Evolutionary conservation across 371 early-diverging fungal genomes (phyloP).

Genomic region (Rhizomucor miehei): DNA sequence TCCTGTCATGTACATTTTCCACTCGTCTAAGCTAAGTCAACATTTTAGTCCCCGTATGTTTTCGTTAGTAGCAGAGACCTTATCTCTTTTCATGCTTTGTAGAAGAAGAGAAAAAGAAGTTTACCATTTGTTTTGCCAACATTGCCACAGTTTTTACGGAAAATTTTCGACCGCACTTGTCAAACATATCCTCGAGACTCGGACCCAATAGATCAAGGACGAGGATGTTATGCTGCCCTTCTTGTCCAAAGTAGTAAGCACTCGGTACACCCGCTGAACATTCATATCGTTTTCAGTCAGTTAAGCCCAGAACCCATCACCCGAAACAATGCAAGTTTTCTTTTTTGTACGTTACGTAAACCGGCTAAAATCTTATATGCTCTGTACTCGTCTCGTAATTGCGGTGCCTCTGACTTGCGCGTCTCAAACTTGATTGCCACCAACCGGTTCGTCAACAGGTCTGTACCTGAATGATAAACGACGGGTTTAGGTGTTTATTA

Average conservation of each 20-base stretch:
- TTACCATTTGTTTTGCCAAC: slow-evolving; percentile 96
- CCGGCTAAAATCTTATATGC: slow-evolving; percentile 75
- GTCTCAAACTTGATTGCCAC: slow-evolving; percentile 90
- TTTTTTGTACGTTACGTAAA: slow-evolving; percentile 58
- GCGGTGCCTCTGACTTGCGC: slow-evolving; percentile 86
- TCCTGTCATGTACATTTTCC: slow-evolving; percentile 93
- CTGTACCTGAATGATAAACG: slow-evolving; percentile 36
- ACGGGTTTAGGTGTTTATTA: neutral
- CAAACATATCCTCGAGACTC: slow-evolving; percentile 97
- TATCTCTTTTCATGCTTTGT: neutral
- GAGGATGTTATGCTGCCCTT: slow-evolving; percentile 94
- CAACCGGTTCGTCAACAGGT: slow-evolving; percentile 67
- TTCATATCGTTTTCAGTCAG: slow-evolving; percentile 78
- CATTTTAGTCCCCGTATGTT: neutral
- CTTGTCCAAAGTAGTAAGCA: slow-evolving; percentile 95
- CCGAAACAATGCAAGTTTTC: slow-evolving; percentile 80
- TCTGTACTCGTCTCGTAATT: slow-evolving; percentile 84
- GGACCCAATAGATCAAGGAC: slow-evolving; percentile 99
- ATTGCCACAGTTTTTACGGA: slow-evolving; percentile 93
- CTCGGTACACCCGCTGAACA: slow-evolving; percentile 62
- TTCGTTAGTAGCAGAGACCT: neutral
- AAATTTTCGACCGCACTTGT: slow-evolving; percentile 90
- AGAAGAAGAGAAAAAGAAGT: neutral
- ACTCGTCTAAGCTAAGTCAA: slow-evolving; percentile 70
- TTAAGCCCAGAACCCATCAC: slow-evolving; percentile 81